Base-by-base conservation (phyloP, 805 yeast genomes). In the Sungouiella thailandica region DNA sequence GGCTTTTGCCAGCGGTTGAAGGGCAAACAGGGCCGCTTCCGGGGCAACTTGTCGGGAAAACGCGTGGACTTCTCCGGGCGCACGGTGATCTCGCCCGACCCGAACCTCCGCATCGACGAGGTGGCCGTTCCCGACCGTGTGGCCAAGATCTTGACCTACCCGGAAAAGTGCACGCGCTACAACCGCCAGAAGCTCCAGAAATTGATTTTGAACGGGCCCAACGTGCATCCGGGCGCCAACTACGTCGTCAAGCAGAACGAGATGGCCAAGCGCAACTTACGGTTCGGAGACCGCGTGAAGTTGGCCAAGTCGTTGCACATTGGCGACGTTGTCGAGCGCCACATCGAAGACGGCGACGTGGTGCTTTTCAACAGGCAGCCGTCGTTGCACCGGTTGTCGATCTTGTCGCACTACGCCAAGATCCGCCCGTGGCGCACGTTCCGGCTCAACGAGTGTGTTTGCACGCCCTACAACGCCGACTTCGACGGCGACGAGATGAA, bases 401-500 rank as follows among this genome's bases (percentile, higher is more conserved):
- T 93, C 61, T 68, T 93, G 46, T 83, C 97, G 2, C 99, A 93
- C 68, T 89, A 81, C 60, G 99, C 96, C 29, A 89, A 87, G 55
- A 81, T 93, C 49, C 76, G 95, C 53, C 98, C 98, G 0, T 93
- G 97, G 97, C 75, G 98, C 65, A 93, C 99, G 2, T 86, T 93
- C 66, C 72, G 99, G 47, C 72, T 93, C 48, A 93, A 93, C 57
- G 97, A 93, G 62, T 93, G 98, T 81, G 99, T 93, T 7, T 93
- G 98, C 67, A 93, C 98, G 0, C 98, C 98, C 2, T 93, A 93
- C 64, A 94, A 94, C 59, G 99, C 99, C 25, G 99, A 93, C 74
- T 93, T 93, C 57, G 98, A 93, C 61, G 98, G 98, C 63, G 98
- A 93, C 64, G 98, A 93, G 61, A 93, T 93, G 98, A 93, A 93